Base-by-base conservation (phyloP, 768 basidiomycete genomes). In the Neoboletus subvelutipes region DNA sequence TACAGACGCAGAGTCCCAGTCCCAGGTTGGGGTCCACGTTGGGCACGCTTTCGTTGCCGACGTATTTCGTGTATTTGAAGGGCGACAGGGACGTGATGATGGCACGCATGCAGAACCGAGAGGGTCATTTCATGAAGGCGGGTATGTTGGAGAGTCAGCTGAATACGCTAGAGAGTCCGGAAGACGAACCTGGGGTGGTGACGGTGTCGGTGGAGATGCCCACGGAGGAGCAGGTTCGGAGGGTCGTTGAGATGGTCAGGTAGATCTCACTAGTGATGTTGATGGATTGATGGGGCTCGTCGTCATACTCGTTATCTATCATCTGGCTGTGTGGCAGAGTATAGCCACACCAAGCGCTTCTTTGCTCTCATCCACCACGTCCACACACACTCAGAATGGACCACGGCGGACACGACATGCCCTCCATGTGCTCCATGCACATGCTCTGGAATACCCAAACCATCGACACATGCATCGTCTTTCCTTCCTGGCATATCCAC, bases 381-480 rank as follows among this genome's bases (percentile, higher is more conserved):
- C 22, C 34, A 5, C 34, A 8, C 39, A 40, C 42, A 36, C 26
- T 13, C 51, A 56, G 20, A 15, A 72, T 69, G 70, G 75, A 78
- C 62, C 83, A 85, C 66, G 71, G 74, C 50, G 81, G 79, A 67
- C 55, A 82, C 79, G 79, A 77, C 75, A 76, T 75, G 74, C 73
- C 70, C 20, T 71, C 77, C 0, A 78, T 63, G 62, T 93, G 91
- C 69, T 73, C 82, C 9, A 87, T 89, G 85, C 75, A 90, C 71
- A 93, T 93, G 91, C 83, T 93, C 64, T 92, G 90, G 88, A 92
- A 92, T 73, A 88, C 88, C 39, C 83, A 92, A 54, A 81, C 90
- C 64, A 72, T 85, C 69, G 78, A 90, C 74, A 90, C 90, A 45
- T 93, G 90, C 75, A 78, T 92, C 73, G 86, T 94, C 74, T 92